A percentile compares a stretch with the other conserved stretches of the same genome.
phyloP scores from a whole-genome alignment of 2,329 filamentous ascomycete species.

The Peltaster fructicola region DNA sequence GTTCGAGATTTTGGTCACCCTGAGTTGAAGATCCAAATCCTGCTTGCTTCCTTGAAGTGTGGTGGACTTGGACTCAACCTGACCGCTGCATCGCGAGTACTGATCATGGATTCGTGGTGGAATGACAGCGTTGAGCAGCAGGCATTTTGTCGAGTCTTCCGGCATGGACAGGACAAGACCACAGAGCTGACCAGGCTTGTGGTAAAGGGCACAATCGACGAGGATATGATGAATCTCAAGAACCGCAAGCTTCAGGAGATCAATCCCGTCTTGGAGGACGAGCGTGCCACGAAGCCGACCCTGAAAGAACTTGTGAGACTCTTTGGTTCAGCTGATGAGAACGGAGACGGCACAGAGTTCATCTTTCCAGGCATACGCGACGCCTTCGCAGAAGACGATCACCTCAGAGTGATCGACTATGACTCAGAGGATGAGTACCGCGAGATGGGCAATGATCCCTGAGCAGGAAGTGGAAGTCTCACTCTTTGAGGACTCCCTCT shows the following conservation, averaged over 20 bases:
- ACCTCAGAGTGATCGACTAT: conserved; percentile 2
- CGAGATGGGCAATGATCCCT: conserved; percentile 4
- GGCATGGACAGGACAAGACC: conserved; percentile 45
- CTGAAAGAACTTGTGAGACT: conserved; percentile 27
- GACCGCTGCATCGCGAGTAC: conserved; percentile 34
- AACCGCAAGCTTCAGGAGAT: conserved; percentile 32
- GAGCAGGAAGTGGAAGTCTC: no score
- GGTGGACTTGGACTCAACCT: conserved; percentile 43
- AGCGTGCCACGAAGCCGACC: conserved; percentile 17
- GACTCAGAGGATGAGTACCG: conserved; percentile 5
- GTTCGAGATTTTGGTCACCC: conserved; percentile 29
- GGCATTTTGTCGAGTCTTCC: conserved; percentile 41
- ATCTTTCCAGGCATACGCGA: conserved; percentile 27
- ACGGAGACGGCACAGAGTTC: conserved; percentile 22
- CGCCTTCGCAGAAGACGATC: conserved; percentile 10
- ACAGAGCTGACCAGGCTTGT: conserved; percentile 43
- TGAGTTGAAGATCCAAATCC: conserved; percentile 27
- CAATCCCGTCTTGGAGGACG: conserved; percentile 25
- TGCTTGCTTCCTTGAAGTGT: conserved; percentile 39
- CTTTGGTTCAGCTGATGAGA: conserved; percentile 26
- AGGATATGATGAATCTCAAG: conserved; percentile 38
- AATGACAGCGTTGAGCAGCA: conserved; percentile 13
- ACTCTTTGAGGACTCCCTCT: no score
- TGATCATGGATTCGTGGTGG: conserved; percentile 32
- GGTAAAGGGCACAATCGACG: conserved; percentile 40